Conservation (phyloP, 495 filamentous ascomycete genomes). For the Neurospora sp. region DNA sequence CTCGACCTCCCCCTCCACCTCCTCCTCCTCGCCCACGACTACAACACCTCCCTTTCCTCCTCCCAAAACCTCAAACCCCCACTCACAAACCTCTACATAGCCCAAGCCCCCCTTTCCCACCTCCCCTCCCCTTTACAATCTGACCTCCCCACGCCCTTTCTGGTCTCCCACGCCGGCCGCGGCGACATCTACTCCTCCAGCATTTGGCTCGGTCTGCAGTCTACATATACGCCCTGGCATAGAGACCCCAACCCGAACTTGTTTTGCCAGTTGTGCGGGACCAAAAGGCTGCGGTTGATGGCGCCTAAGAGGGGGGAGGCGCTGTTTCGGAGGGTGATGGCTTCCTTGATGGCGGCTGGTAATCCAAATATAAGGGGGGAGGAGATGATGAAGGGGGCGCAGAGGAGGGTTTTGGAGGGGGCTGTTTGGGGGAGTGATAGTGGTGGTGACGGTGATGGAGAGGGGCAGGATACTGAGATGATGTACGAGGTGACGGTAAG, state of each 20-base stretch:
- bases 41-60: slow-evolving; percentile 26
- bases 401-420: slow-evolving; percentile 53
- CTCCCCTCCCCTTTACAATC: slow-evolving; percentile 49
- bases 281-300: slow-evolving; percentile 64
- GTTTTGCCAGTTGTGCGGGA: slow-evolving; percentile 71
- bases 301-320: slow-evolving; percentile 47
- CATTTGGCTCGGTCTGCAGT: slow-evolving; percentile 78
- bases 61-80: slow-evolving; percentile 10
- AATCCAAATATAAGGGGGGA: slow-evolving; percentile 57
- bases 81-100: slow-evolving; percentile 55
- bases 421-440: slow-evolving; percentile 53
- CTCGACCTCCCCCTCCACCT: slow-evolving; percentile 30
- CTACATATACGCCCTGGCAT: slow-evolving; percentile 84
- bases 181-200: slow-evolving; percentile 74
- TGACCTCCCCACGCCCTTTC: slow-evolving; percentile 58
- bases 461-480: slow-evolving; percentile 7
- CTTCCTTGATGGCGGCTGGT: slow-evolving; percentile 31
- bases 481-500: slow-evolving; percentile 42
- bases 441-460: neutral
- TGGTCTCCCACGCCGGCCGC: slow-evolving; percentile 52
- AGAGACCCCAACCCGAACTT: slow-evolving; percentile 90
- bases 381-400: slow-evolving; percentile 86
- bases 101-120: slow-evolving; percentile 61
- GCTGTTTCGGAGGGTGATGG: slow-evolving; percentile 50
- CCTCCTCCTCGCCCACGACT: slow-evolving; percentile 7